Base-by-base conservation (phyloP, 2,329 filamentous ascomycete genomes). In the Coniochaeta sp. region DNA sequence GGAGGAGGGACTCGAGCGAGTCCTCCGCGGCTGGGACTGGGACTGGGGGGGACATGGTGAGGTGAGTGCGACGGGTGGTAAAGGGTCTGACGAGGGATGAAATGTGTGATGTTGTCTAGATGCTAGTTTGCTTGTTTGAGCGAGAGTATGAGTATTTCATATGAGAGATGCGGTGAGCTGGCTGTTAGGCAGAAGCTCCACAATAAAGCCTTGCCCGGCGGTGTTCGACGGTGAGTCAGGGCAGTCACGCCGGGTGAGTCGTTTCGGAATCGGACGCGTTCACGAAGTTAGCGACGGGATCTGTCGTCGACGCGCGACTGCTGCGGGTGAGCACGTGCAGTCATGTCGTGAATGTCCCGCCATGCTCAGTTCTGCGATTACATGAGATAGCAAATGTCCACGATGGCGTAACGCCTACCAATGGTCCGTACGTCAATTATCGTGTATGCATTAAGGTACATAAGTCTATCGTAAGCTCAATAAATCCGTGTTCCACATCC, bases 11-110 rank as follows among this genome's bases (percentile, higher is more conserved):
- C 5, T 19, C 19, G 22, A 36, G 30, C 4, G 28, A 10, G 12
- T 77, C 72, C 60, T 73, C 67, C 59, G 70, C 61, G 55, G 65
- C 57, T 54, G 68, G 59, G 52, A 67, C 63, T 28, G 66, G 60
- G 38, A 65, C 58, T 47, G 61, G 58, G 54, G 19, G 57, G 55
- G 55, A 56, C 54, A 56, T 57, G 12, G 44, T 19, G 32, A 58
- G 19, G 8, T 24, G 19, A 9, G 42, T 36, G 19, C 42, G 52
- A 14, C n/a, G 17, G 17, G 16, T 40, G 38, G 16, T n/a, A 12
- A 34, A 34, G 32, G 38, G 34, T 38, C 4, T 4, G 30, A 9
- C 30, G 30, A 32, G 30, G 30, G 9, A 32, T 32, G 34, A 36
- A 36, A 3, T 36, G n/a, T 36, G 34, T 9, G 34, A 12, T 26